phyloP scores from a whole-genome alignment of 345 rosid genomes.

The Cardamine resedifolia region DNA sequence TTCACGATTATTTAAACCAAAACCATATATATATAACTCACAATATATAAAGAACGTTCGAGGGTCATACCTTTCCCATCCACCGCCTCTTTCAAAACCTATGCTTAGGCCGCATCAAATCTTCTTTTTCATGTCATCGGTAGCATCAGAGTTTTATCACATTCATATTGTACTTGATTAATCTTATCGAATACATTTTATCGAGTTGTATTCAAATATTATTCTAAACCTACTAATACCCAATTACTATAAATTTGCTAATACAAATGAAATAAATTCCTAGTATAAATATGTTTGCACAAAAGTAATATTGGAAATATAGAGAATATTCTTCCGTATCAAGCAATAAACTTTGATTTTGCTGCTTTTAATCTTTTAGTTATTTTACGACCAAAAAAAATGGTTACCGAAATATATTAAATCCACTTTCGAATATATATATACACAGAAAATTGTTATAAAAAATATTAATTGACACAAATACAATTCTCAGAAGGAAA shows the following conservation, averaged over 20 bases:
- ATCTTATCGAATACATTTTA: not conserved
- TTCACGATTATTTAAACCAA: not conserved
- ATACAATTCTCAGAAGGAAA: not conserved
- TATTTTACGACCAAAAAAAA: no score
- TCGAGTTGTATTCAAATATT: not conserved
- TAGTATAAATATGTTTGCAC: not conserved
- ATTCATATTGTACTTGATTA: not conserved
- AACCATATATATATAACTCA: not conserved
- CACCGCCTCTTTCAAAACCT: not conserved
- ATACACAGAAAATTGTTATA: not conserved
- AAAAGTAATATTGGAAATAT: not conserved
- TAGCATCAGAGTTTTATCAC: not conserved
- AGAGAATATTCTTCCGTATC: not conserved
- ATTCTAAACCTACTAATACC: not conserved
- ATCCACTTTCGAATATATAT: not conserved
- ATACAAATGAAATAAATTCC: not conserved
- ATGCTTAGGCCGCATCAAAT: not conserved
- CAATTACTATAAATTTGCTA: not conserved
- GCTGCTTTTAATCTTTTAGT: not conserved
- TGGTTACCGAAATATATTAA: no score
- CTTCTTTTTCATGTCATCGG: not conserved
- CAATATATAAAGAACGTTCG: not conserved
- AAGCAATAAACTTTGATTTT: not conserved
- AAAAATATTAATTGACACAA: not conserved
- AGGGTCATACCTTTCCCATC: not conserved